These are phyloP conservation scores for Vicia faba DNA, from an alignment of 306 rosid species.

Conservation along the genomic window DNA sequence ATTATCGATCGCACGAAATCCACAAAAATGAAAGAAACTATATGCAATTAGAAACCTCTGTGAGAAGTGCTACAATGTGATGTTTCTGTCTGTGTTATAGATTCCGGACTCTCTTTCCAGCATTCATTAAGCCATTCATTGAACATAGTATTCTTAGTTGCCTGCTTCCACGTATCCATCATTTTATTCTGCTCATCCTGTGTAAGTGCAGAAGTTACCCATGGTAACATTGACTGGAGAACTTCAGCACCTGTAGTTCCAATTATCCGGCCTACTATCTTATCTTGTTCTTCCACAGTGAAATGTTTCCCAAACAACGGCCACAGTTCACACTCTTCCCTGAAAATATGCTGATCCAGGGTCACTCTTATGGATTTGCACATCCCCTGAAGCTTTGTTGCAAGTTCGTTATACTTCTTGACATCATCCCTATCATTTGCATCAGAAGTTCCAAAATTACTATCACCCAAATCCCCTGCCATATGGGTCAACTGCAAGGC, in stretches of 20 bases:
- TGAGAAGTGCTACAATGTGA: slow-evolving; percentile 55
- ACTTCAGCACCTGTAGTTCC: slow-evolving; percentile 99
- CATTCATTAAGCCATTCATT: slow-evolving; percentile 97
- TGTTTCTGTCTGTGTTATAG: slow-evolving; percentile 50
- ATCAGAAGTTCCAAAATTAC: slow-evolving; percentile 44
- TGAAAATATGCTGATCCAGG: slow-evolving; percentile 88
- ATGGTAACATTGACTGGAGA: slow-evolving; percentile 96
- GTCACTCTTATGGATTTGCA: slow-evolving; percentile 93
- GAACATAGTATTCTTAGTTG: slow-evolving; percentile 97
- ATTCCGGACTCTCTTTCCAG: slow-evolving; percentile 83
- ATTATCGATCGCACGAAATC: slow-evolving; percentile 24
- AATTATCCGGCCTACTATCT: slow-evolving; percentile 91
- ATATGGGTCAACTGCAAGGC: slow-evolving; percentile 49
- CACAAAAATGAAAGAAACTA: slow-evolving; percentile 33
- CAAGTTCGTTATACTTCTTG: slow-evolving; percentile 70
- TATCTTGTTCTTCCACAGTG: slow-evolving; percentile 96
- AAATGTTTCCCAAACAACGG: slow-evolving; percentile 93
- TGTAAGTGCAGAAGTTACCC: slow-evolving; percentile 98
- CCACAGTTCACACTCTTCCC: slow-evolving; percentile 98
- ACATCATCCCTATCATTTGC: slow-evolving; percentile 44
- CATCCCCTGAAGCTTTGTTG: slow-evolving; percentile 98
- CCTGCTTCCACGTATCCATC: slow-evolving; percentile 99
- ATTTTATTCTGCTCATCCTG: slow-evolving; percentile 90
- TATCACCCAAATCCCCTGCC: slow-evolving; percentile 46
- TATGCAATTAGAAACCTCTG: slow-evolving; percentile 50